Base-by-base conservation (phyloP, 306 rosid species). In the barrel medic (Medicago truncatula) region DNA sequence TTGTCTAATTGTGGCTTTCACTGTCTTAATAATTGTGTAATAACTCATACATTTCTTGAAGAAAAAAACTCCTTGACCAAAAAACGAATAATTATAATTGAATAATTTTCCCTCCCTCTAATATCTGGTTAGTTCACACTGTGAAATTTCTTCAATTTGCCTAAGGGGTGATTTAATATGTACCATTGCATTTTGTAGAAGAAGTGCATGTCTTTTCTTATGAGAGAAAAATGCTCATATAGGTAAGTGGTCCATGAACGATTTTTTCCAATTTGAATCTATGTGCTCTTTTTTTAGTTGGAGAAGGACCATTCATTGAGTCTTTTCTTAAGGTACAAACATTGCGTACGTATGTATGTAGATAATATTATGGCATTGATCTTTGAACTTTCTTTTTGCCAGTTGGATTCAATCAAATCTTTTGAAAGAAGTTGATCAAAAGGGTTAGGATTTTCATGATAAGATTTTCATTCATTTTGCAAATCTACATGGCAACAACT, bases 211-310 rank as follows among this genome's bases (percentile, higher is more conserved):
- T 67, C 67, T 23, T 70, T 31, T 17, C n/a, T 49, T 7, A 16
- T 15, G 34, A 20, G 39, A 14, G 15, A 46, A 68, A 4, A 28
- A 15, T 6, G 3, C 20, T 10, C 11, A 17, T 46, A 64, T 34
- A 34, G 73, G 73, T 34, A 34, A 67, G 73, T 53, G 83, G 78
- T 56, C 83, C 78, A 73, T 4, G 38, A 14, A 18, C 3, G 31
- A 67, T 31, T 10, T 36, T 18, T 49, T 61, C 7, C 58, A 54
- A 58, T 28, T 13, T 9, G 7, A 56, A 74, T 43, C 40, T 40
- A 10, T 13, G 78, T 23, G 39, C 61, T 64, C 40, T n/a, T 41
- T 57, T 57, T 44, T 31, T 66, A 77, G 64, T 78, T 69, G 56
- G 70, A 74, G 69, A 46, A 62, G 18, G 78, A 78, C 81, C 28